These are phyloP conservation scores for Geotrichum aggregatum DNA, from an alignment of 1,139 yeast genomes.

Conservation along the genomic window DNA sequence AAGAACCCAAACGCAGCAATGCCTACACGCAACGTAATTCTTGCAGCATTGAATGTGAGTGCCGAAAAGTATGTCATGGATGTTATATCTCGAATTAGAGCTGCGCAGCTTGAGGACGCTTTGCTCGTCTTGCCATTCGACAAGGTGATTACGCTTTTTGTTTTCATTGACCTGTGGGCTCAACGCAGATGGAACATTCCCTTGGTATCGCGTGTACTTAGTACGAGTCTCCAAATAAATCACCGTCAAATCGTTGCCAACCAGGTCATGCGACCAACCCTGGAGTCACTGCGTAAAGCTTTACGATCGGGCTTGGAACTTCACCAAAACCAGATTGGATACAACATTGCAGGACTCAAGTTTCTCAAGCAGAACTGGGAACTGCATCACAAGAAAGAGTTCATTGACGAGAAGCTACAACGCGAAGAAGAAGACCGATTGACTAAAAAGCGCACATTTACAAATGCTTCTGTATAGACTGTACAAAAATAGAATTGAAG, in stretches of 20 bases:
- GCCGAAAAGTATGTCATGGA: constrained; percentile 80
- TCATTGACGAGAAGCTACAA: constrained; percentile 65
- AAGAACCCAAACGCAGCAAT: constrained; percentile 49
- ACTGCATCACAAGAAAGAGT: constrained; percentile 65
- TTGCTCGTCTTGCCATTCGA: constrained; percentile 86
- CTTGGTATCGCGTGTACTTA: constrained; percentile 67
- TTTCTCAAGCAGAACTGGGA: constrained; percentile 77
- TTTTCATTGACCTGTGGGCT: constrained; percentile 75
- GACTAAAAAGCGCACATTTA: constrained; percentile 64
- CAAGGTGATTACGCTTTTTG: constrained; percentile 64
- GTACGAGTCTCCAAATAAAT: constrained; percentile 67
- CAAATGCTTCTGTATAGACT: constrained; percentile 24
- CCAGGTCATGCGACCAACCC: constrained; percentile 37
- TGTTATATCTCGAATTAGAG: constrained; percentile 61
- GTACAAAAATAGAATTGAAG: neutral
- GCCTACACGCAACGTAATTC: constrained; percentile 65
- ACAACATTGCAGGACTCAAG: constrained; percentile 77
- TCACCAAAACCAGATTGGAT: constrained; percentile 66
- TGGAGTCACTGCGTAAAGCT: constrained; percentile 37
- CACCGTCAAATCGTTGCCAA: constrained; percentile 59
- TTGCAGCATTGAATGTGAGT: constrained; percentile 62
- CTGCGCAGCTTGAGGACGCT: constrained; percentile 90
- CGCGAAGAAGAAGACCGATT: constrained; percentile 51
- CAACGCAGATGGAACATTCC: constrained; percentile 50
- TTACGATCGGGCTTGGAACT: constrained; percentile 46